Percentiles rank a stretch among this genome's conserved stretches.
Conservation (phyloP, 2,329 filamentous ascomycete genomes). For the Stachybotrys chlorohalonatus region DNA sequence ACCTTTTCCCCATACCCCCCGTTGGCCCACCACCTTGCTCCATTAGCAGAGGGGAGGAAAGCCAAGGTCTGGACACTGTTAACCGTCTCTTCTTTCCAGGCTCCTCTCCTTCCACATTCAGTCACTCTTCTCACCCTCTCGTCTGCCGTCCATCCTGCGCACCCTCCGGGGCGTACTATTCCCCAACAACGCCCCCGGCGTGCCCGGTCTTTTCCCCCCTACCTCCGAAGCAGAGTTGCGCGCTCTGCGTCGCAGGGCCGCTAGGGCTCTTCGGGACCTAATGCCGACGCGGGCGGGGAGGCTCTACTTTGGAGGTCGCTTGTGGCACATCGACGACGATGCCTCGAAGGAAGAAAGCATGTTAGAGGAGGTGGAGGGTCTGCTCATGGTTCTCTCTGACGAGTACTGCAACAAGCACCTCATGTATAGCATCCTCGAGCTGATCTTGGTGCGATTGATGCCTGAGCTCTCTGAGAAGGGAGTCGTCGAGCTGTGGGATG, state of each 20-base stretch:
- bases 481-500: constrained; percentile 63
- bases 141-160: constrained; percentile 58
- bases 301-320: constrained; percentile 39
- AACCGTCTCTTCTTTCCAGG: constrained; percentile 28
- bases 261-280: constrained; percentile 45
- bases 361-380: constrained; percentile 50
- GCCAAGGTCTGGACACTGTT: constrained; percentile 8
- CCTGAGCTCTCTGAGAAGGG: constrained; percentile 73
- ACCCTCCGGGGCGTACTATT: constrained; percentile 72
- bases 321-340: constrained; percentile 15
- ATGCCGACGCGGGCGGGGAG: constrained; percentile 37
- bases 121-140: constrained; percentile 51
- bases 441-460: constrained; percentile 70
- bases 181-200: constrained; percentile 70
- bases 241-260: constrained; percentile 58
- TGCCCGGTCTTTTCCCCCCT: constrained; percentile 51
- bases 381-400: constrained; percentile 70
- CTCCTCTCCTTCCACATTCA: constrained; percentile 49
- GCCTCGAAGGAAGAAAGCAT: constrained; percentile 28
- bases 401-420: constrained; percentile 89
- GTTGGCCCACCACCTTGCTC: neutral
- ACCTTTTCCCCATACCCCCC: neutral
- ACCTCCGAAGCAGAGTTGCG: constrained; percentile 49
- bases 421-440: constrained; percentile 72
- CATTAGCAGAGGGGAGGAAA: neutral